Base-by-base conservation (phyloP, 441 rosid species). In the Pelargonium myrrhifolium region DNA sequence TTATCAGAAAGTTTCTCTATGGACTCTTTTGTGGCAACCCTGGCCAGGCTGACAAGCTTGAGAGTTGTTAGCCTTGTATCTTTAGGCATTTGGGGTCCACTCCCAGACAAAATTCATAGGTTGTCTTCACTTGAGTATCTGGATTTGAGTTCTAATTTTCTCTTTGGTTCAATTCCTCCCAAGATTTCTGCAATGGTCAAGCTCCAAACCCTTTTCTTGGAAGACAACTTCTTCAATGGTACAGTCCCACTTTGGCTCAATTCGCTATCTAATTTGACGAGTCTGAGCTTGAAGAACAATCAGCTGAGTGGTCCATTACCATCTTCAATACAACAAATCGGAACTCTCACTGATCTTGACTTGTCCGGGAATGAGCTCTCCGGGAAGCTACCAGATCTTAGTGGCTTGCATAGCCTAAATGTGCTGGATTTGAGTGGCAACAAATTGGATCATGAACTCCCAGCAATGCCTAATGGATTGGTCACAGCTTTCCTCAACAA, bases 51-150 rank as follows among this genome's bases (percentile, higher is more conserved):
- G n/a, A 83, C 73, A 45, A 73, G 80, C 56, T 78, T 89, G 65
- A 83, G 79, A 76, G 86, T 82, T 56, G 89, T 89, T 64, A 79
- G 80, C 64, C 75, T 89, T 55, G 71, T 83, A 58, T 83, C 89
- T 69, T 55, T 87, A 40, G 93, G 96, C 37, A 86, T 89, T 65
- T 87, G 96, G 96, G 96, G 96, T 22, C 80, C 84, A 24, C 85
- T 87, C 55, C 91, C 89, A 3, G 89, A 85, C 79, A 89, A 89
- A 64, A 85, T 87, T 60, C 93, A 80, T 71, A 60, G 96, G 59
- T 66, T 89, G 64, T 73, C 77, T 67, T 78, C 85, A 20, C 88
- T 89, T n/a, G 89, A 86, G 64, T 75, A 77, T 61, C 75, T 90
- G 80, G 92, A 90, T 72, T 84, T 90, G 74, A 85, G 92, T 56